Evolutionary conservation across 1,284 basidiomycete genomes (phyloP), one percentile per base, ranked within the genome.

Genomic region (Puccinia coronata): DNA sequence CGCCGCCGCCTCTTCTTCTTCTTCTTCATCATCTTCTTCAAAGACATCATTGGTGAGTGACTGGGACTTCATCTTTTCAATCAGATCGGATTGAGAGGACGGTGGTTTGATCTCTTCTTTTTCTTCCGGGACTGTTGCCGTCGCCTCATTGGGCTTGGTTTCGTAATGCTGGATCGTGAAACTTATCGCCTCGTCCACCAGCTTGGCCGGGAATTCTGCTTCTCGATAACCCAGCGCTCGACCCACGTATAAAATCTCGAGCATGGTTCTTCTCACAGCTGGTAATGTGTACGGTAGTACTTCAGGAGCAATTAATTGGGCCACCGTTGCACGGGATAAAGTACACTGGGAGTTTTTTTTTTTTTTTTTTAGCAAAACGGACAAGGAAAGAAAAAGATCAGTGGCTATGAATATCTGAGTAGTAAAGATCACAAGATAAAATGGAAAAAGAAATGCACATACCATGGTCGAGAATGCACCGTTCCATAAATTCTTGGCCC

Each of bases 401-500:
- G 34, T 34, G 4, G 11, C 23, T 43, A 12, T 47, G 43, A 1
- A 14, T 47, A 14, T 61, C 18, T 61, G 59, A 34, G 20, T 34
- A 14, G 3, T 41, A 18, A n/a, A 43, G 11, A 31, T 1, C 31
- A 49, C 28, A 23, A 28, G 69, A 61, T n/a, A 12, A 71, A 71
- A 34, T 69, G n/a, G 8, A 69, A 8, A 16, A 47, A 47, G 8
- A 47, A 47, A 47, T n/a, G 23, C 51, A 1, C 72, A 39, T 34
- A 83, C 83, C 47, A 84, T 61, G n/a, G 80, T 81, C 4, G 80
- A 82, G 65, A 79, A 82, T 1, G 82, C 78, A 3, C 83, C 86
- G 77, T 84, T 88, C 87, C 88, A 88, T 9, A 88, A 82, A 43
- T 87, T 86, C 83, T 89, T 89, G 69, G 86, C 84, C 87, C 88